Evolutionary conservation across 345 rosid species (phyloP).

Genomic region (Jatropha curcas): DNA sequence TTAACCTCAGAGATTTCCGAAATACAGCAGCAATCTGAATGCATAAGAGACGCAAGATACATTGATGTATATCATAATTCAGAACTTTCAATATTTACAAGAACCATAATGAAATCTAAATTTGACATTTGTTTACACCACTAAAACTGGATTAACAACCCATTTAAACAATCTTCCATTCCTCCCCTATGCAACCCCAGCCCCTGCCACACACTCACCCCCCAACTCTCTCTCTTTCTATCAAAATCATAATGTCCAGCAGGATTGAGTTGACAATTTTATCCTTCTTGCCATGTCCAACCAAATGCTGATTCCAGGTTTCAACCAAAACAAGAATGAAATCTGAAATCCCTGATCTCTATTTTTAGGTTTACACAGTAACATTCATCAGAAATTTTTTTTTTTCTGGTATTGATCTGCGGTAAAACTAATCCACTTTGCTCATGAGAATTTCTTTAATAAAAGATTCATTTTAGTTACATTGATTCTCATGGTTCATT

Average conservation of each 20-base stretch:
- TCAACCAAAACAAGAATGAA: not conserved
- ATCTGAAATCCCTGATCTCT: not conserved
- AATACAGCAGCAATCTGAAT: conserved; percentile 94
- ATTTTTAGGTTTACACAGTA: not conserved
- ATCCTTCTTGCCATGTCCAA: not conserved
- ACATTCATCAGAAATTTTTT: not conserved
- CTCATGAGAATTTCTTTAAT: not conserved
- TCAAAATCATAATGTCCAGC: not conserved
- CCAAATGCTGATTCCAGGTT: not conserved
- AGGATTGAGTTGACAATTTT: not conserved
- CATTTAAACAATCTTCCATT: not conserved
- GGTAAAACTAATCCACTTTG: not conserved
- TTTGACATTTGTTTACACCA: not conserved
- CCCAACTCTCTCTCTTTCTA: no score
- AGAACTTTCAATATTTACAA: not conserved
- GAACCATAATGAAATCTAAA: not conserved
- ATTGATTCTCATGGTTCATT: not conserved
- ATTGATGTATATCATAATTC: conserved; percentile 13
- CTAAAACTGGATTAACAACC: not conserved
- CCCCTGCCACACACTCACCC: no score
- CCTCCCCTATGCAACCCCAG: not conserved
- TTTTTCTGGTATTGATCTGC: not conserved
- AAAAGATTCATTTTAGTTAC: not conserved
- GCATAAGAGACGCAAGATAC: conserved; percentile 10
- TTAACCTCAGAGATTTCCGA: conserved; percentile 88